Conservation (phyloP, 2,329 filamentous ascomycete genomes). For the Sporothrix curviconia region DNA sequence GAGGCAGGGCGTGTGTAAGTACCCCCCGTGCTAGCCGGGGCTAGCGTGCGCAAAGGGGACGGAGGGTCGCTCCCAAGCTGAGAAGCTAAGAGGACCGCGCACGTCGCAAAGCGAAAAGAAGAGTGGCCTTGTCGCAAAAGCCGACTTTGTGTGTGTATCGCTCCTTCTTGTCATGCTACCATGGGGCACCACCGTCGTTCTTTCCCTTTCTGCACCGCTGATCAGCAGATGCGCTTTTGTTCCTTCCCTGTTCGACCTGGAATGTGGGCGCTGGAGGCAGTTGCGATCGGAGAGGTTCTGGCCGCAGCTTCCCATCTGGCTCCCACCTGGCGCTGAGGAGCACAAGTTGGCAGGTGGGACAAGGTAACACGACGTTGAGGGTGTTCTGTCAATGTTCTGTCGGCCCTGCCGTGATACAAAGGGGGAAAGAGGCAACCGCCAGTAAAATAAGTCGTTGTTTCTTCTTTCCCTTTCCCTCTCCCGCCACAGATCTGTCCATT, state of each 20-base stretch:
- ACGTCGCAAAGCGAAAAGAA: too few species aligned
- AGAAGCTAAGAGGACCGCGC: too few species aligned
- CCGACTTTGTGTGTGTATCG: not conserved
- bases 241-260: not conserved
- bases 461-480: too few species aligned
- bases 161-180: not conserved
- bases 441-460: too few species aligned
- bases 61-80: not conserved
- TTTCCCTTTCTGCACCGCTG: not conserved
- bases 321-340: too few species aligned
- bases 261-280: too few species aligned
- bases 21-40: slow-evolving; percentile 11
- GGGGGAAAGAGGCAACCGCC: too few species aligned
- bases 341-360: too few species aligned
- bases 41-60: not conserved
- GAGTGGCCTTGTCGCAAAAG: not conserved
- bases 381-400: too few species aligned
- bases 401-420: not conserved
- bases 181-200: not conserved
- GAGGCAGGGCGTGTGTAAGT: slow-evolving; percentile 12
- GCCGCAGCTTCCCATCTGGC: not conserved
- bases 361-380: too few species aligned
- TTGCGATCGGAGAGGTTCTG: too few species aligned
- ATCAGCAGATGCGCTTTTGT: not conserved
- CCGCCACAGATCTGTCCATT: not conserved